Evolutionary conservation across 2,329 filamentous ascomycete genomes (phyloP).

Genomic region (Alternaria triticimaculans): DNA sequence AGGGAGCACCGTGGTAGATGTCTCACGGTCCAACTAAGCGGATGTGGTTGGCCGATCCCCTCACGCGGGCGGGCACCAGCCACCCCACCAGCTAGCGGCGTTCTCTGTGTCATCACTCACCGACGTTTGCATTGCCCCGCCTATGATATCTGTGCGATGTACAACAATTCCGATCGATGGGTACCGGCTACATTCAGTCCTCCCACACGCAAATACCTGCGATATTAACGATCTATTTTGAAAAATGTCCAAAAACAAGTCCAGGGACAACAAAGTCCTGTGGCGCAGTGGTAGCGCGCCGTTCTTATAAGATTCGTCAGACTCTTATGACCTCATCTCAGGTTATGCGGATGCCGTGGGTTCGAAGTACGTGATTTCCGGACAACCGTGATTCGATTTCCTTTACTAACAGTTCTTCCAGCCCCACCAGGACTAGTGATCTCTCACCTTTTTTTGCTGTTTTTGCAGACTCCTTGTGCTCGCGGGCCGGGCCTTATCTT

Average conservation of each 20-base stretch:
- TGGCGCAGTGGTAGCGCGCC: conserved; percentile 60
- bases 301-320: conserved; percentile 55
- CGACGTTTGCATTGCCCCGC: conserved; percentile 13
- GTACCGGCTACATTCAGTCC: background rate
- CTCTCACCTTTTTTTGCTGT: conserved; percentile 8
- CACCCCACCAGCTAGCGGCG: conserved; percentile 11
- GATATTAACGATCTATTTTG: conserved; percentile 5
- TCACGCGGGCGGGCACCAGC: conserved; percentile 1
- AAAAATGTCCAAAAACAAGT: conserved; percentile 21
- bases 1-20: conserved; percentile 11
- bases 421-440: conserved; percentile 19
- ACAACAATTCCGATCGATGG: background rate
- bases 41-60: conserved; percentile 21
- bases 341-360: conserved; percentile 56
- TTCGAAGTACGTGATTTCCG: conserved; percentile 34
- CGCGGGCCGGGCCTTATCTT: no score
- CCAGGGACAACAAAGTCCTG: conserved; percentile 37
- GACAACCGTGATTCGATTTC: background rate
- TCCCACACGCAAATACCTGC: accelerated
- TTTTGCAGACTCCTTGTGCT: background rate
- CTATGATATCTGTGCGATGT: background rate
- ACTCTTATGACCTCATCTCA: conserved; percentile 43
- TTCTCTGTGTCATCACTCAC: conserved; percentile 14
- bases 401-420: conserved; percentile 7
- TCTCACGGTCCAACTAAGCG: conserved; percentile 10